Evolutionary conservation across 1,284 basidiomycete genomes (phyloP).

Genomic region (Thelephora terrestris): DNA sequence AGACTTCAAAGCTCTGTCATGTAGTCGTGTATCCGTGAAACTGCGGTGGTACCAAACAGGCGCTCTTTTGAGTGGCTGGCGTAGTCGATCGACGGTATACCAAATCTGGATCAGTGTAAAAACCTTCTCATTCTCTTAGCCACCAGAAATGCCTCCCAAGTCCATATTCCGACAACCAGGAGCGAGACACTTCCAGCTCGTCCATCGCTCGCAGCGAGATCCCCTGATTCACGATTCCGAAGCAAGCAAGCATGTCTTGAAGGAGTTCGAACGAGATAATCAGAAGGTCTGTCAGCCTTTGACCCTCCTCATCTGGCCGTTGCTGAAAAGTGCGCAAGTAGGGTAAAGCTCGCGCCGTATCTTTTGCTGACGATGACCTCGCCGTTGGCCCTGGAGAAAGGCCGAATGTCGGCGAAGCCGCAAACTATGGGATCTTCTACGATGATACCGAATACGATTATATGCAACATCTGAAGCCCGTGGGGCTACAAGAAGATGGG

Average conservation of each 20-base stretch:
- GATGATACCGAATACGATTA: conserved; percentile 99
- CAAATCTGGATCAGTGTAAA: not conserved
- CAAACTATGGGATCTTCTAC: conserved; percentile 87
- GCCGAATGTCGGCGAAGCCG: conserved; percentile 74
- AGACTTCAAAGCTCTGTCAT: not conserved
- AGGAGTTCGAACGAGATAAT: conserved; percentile 68
- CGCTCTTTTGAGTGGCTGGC: not conserved
- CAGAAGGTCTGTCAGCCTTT: conserved; percentile 39
- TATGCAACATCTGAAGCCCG: conserved; percentile 88
- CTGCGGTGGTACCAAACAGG: too few species aligned
- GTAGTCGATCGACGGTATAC: not conserved
- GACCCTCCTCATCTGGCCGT: conserved; percentile 4
- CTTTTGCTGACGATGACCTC: conserved; percentile 58
- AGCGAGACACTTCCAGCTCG: conserved; percentile 91
- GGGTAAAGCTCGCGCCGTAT: conserved; percentile 70
- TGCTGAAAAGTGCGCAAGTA: conserved; percentile 17
- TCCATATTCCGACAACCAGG: conserved; percentile 88
- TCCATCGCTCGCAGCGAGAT: conserved; percentile 94
- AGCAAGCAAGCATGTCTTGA: conserved; percentile 82
- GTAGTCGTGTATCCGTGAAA: too few species aligned
- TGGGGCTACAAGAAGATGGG: conserved; percentile 67
- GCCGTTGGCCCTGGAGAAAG: conserved; percentile 30
- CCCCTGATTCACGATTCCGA: conserved; percentile 93
- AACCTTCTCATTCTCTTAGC: not conserved
- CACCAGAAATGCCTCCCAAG: conserved; percentile 47